Percentiles rank a stretch among this genome's conserved stretches.
Evolutionary conservation across 2,329 filamentous ascomycete species (phyloP).

Genomic region (Fusarium hainanense): DNA sequence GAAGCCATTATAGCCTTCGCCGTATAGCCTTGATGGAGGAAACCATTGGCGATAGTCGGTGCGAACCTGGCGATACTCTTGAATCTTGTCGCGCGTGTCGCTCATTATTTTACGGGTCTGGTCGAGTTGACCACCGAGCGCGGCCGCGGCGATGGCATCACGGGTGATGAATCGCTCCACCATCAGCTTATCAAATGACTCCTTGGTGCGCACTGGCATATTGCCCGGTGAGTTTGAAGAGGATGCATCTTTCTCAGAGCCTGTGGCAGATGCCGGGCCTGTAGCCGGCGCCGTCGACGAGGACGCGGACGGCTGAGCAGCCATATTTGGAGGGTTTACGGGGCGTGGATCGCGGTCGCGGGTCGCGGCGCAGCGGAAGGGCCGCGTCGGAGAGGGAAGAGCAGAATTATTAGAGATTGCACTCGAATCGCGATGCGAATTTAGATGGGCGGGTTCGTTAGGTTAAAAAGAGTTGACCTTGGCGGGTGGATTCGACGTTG

Average conservation of each 20-base stretch:
- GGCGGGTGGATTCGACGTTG: constrained; percentile 17
- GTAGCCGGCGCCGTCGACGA: constrained; percentile 49
- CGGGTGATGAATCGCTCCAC: constrained; percentile 66
- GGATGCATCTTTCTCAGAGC: constrained; percentile 47
- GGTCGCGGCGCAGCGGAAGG: constrained; percentile 50
- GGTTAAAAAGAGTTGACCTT: constrained; percentile 20
- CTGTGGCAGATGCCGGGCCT: constrained; percentile 49
- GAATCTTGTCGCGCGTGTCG: constrained; percentile 73
- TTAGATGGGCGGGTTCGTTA: neutral
- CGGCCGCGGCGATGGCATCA: constrained; percentile 65
- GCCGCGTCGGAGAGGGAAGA: constrained; percentile 52
- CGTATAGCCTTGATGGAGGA: constrained; percentile 69
- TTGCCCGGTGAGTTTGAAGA: constrained; percentile 38
- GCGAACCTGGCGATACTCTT: constrained; percentile 74
- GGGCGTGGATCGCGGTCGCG: constrained; percentile 44
- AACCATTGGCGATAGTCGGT: constrained; percentile 67
- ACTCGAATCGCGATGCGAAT: constrained; percentile 34
- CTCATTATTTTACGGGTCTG: constrained; percentile 68
- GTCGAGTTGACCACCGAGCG: constrained; percentile 62
- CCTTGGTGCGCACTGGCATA: constrained; percentile 64
- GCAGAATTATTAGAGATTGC: constrained; percentile 16
- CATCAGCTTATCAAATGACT: constrained; percentile 64
- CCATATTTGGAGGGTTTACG: constrained; percentile 52
- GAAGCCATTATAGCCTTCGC: constrained; percentile 85
- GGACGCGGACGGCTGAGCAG: constrained; percentile 57